Evolutionary conservation across 441 rosid genomes (phyloP).

Genomic region (Viola pubescens): DNA sequence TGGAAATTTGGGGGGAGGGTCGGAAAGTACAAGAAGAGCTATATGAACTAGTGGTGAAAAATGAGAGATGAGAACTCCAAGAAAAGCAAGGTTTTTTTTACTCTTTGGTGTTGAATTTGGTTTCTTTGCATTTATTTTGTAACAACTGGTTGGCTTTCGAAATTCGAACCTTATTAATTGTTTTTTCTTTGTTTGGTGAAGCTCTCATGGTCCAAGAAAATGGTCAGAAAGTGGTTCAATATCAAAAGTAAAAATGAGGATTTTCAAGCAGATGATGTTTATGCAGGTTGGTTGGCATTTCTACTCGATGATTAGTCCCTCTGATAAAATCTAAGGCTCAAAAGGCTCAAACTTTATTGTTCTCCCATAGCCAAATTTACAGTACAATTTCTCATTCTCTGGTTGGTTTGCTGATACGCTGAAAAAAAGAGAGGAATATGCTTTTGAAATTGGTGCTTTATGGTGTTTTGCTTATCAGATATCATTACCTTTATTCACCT

Average conservation of each 20-base stretch:
- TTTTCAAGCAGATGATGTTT: slow-evolving; percentile 69
- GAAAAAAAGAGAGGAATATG: slow-evolving; percentile 10
- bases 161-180: slow-evolving; percentile 17
- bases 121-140: slow-evolving; percentile 7
- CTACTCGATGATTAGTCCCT: background rate
- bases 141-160: background rate
- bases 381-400: slow-evolving; percentile 12
- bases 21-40: slow-evolving; percentile 20
- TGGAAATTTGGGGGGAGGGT: slow-evolving; percentile 20
- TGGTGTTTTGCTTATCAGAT: slow-evolving; percentile 19
- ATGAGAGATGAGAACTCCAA: slow-evolving; percentile 73
- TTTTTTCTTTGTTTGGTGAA: slow-evolving; percentile 24
- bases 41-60: slow-evolving; percentile 45
- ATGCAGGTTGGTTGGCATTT: slow-evolving; percentile 40
- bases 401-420: slow-evolving; percentile 15
- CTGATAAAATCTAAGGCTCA: background rate
- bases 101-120: background rate
- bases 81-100: slow-evolving; percentile 60
- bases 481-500: slow-evolving; percentile 15
- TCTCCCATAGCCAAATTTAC: slow-evolving; percentile 2
- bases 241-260: slow-evolving; percentile 82
- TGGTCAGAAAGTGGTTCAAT: slow-evolving; percentile 92
- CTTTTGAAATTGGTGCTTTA: slow-evolving; percentile 17
- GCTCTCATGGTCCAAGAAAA: slow-evolving; percentile 94
- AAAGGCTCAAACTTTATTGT: slow-evolving; percentile 4